These are phyloP conservation scores for Stylonectria norvegica DNA, from an alignment of 2,329 filamentous ascomycete genomes.

Conservation along the genomic window DNA sequence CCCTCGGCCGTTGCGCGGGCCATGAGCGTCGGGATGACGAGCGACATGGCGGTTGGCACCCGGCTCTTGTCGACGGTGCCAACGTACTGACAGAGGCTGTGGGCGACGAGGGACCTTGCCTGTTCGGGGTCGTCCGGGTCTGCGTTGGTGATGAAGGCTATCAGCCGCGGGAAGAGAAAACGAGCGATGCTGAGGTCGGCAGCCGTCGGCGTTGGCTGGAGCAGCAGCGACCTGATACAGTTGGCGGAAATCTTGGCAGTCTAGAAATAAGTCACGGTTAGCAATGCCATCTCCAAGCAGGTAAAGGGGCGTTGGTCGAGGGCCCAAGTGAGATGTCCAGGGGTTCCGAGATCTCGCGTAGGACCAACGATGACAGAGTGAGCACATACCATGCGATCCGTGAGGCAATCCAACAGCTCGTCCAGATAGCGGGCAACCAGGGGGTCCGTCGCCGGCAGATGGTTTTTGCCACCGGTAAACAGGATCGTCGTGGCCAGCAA, in stretches of 20 bases:
- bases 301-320: no score
- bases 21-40: slow-evolving; percentile 76
- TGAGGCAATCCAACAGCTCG: slow-evolving; percentile 81
- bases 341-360: no score
- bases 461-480: slow-evolving; percentile 73
- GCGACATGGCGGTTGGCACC: slow-evolving; percentile 61
- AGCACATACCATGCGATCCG: slow-evolving; percentile 66
- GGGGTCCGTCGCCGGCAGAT: slow-evolving; percentile 70
- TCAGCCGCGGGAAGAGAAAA: slow-evolving; percentile 69
- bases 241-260: slow-evolving; percentile 87
- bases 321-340: no score
- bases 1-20: slow-evolving; percentile 66
- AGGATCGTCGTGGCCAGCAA: slow-evolving; percentile 85
- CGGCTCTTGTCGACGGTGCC: slow-evolving; percentile 44
- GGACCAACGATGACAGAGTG: neutral
- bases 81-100: slow-evolving; percentile 73
- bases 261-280: slow-evolving; percentile 36
- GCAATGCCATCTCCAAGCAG: no score
- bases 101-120: slow-evolving; percentile 66
- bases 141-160: slow-evolving; percentile 69
- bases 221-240: slow-evolving; percentile 79
- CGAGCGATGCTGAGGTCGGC: slow-evolving; percentile 72
- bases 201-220: slow-evolving; percentile 58
- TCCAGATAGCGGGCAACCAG: slow-evolving; percentile 72
- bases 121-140: slow-evolving; percentile 76